phyloP scores from a whole-genome alignment of 2,329 filamentous ascomycete species.

The Penicillium sp. region DNA sequence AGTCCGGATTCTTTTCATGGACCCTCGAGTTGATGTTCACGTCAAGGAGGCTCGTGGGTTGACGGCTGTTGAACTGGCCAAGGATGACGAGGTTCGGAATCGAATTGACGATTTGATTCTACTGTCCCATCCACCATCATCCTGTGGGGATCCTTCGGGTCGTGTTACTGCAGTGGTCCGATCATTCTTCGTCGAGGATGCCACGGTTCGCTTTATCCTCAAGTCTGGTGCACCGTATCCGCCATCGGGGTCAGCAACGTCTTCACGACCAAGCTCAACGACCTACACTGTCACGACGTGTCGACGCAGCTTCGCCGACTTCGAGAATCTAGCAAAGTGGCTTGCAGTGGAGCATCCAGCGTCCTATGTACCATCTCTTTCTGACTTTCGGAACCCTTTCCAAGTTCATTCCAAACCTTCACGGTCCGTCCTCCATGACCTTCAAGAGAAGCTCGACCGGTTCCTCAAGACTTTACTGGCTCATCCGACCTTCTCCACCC shows the following conservation, averaged over 20 bases:
- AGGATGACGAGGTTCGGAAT: conserved; percentile 95
- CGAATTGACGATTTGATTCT: conserved; percentile 90
- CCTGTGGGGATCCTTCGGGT: conserved; percentile 60
- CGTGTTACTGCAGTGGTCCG: conserved; percentile 88
- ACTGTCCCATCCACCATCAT: conserved; percentile 59
- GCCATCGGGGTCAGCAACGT: conserved; percentile 34
- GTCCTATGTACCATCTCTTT: conserved; percentile 82
- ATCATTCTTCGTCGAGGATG: conserved; percentile 96
- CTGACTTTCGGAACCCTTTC: conserved; percentile 76
- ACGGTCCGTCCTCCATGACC: conserved; percentile 75
- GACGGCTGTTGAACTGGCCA: conserved; percentile 91
- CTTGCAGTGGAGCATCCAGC: conserved; percentile 85
- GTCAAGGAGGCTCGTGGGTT: conserved; percentile 80
- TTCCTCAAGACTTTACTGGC: conserved; percentile 81
- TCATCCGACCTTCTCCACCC: conserved; percentile 88
- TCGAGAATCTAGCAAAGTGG: conserved; percentile 81
- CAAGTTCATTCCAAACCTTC: conserved; percentile 91
- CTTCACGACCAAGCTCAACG: conserved; percentile 49
- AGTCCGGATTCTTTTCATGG: conserved; percentile 79
- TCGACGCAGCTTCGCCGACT: conserved; percentile 78
- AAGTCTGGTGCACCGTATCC: conserved; percentile 79
- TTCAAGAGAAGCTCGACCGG: conserved; percentile 77
- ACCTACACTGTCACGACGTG: conserved; percentile 90
- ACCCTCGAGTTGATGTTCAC: conserved; percentile 78
- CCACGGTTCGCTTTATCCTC: conserved; percentile 82